Conservation (phyloP, 805 yeast genomes). For the Sungouiozyma ichnusensis region DNA sequence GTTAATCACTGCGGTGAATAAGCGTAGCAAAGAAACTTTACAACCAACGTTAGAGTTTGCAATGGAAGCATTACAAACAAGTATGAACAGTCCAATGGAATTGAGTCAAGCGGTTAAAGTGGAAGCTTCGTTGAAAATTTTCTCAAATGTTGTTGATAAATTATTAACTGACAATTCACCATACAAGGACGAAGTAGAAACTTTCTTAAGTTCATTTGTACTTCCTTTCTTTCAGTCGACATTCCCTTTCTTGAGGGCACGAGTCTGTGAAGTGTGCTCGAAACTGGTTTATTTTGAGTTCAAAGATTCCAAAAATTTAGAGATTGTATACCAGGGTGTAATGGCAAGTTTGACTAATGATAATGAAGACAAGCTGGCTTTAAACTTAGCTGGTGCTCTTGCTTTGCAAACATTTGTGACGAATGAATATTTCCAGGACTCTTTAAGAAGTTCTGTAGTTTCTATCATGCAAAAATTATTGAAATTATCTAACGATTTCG, state of each 20-base stretch:
- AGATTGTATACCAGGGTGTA: conserved; percentile 37
- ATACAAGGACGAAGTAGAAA: conserved; percentile 53
- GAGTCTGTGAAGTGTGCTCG: conserved; percentile 57
- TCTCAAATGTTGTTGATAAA: conserved; percentile 61
- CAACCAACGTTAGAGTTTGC: conserved; percentile 53
- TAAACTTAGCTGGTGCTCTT: conserved; percentile 72
- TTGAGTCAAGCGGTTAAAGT: conserved; percentile 49
- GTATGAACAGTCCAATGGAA: conserved; percentile 20
- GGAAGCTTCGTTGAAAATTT: conserved; percentile 71
- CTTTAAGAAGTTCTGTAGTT: conserved; percentile 57
- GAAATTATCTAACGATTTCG: conserved; percentile 67
- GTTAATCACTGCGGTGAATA: conserved; percentile 59
- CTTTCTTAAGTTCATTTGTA: conserved; percentile 49
- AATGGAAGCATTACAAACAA: conserved; percentile 35
- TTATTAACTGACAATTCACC: conserved; percentile 47
- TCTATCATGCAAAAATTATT: conserved; percentile 75
- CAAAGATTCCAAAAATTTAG: conserved; percentile 29
- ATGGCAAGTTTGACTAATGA: conserved; percentile 30
- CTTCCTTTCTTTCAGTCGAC: conserved; percentile 61
- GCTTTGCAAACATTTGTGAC: conserved; percentile 73
- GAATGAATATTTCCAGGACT: conserved; percentile 55
- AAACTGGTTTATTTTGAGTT: conserved; percentile 56
- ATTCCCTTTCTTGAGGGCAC: conserved; percentile 60
- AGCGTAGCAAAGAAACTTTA: conserved; percentile 50
- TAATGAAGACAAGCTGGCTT: conserved; percentile 49